Evolutionary conservation across 2,329 filamentous ascomycete genomes (phyloP).

Genomic region (Aureobasidium mangrovei): DNA sequence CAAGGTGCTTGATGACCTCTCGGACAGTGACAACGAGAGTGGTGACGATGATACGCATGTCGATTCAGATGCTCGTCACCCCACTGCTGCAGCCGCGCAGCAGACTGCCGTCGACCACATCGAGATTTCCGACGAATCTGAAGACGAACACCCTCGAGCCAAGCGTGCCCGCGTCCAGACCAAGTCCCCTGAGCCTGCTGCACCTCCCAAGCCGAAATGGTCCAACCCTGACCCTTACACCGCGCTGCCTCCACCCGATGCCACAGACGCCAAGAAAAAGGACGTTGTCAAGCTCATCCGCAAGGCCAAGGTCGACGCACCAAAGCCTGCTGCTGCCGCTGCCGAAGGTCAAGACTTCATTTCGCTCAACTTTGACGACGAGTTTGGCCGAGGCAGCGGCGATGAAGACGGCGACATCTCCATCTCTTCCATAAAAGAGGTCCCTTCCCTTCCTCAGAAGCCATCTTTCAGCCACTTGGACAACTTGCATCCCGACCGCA

Average conservation of each 20-base stretch:
- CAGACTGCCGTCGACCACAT: neutral
- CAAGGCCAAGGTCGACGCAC: slow-evolving; percentile 67
- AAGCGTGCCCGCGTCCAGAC: slow-evolving; percentile 24
- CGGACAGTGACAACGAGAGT: slow-evolving; percentile 29
- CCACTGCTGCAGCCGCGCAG: slow-evolving; percentile 1
- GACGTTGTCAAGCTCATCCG: slow-evolving; percentile 88
- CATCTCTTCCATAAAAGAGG: neutral
- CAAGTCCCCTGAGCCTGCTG: slow-evolving; percentile 16
- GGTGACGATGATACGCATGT: slow-evolving; percentile 23
- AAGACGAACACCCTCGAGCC: slow-evolving; percentile 20
- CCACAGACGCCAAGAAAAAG: slow-evolving; percentile 62
- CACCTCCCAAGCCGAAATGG: slow-evolving; percentile 60
- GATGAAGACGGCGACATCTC: slow-evolving; percentile 30
- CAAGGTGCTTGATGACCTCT: slow-evolving; percentile 31
- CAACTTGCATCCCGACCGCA: slow-evolving; percentile 21
- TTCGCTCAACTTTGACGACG: slow-evolving; percentile 63
- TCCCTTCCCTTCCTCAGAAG: neutral
- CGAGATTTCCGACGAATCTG: slow-evolving; percentile 16
- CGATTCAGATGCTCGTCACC: neutral
- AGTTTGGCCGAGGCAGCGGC: slow-evolving; percentile 22
- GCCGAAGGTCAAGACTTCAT: slow-evolving; percentile 69
- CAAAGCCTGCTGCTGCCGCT: slow-evolving; percentile 32
- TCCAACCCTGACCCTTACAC: slow-evolving; percentile 95
- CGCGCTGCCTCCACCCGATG: slow-evolving; percentile 69
- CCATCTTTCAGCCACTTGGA: slow-evolving; percentile 28